These are phyloP conservation scores for Pseudopyricularia cyperi DNA, from an alignment of 2,329 filamentous ascomycete genomes.

Conservation along the genomic window DNA sequence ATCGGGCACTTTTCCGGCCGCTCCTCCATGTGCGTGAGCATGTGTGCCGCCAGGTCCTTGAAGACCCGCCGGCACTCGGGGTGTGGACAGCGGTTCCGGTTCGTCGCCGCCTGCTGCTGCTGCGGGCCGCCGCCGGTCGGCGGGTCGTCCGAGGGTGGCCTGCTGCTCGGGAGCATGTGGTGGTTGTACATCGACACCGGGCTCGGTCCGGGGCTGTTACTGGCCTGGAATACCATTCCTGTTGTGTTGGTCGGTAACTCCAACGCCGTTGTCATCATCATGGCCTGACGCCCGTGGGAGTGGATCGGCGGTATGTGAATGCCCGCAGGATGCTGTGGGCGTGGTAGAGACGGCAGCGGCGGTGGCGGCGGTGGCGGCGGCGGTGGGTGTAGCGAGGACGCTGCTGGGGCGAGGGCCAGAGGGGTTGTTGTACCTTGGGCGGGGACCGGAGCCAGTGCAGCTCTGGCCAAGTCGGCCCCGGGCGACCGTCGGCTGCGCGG, in stretches of 20 bases:
- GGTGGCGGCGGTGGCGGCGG: conserved; percentile 4
- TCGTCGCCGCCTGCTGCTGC: too few relatives aligned
- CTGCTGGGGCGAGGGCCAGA: background rate
- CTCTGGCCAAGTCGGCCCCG: conserved; percentile 12
- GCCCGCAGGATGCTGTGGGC: too few relatives aligned
- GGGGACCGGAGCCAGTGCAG: conserved; percentile 14
- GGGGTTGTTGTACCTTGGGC: conserved; percentile 2
- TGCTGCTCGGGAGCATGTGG: conserved; percentile 1
- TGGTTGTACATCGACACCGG: conserved; percentile 2
- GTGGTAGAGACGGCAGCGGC: conserved; percentile 1
- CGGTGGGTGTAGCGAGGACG: conserved; percentile 5
- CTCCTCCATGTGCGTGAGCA: conserved; percentile 86
- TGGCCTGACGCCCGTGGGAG: background rate
- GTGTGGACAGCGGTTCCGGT: conserved; percentile 53
- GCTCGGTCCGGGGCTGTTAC: background rate
- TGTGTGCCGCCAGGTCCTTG: conserved; percentile 87
- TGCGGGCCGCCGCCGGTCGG: background rate
- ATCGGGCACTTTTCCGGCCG: conserved; percentile 92
- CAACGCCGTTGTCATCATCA: background rate
- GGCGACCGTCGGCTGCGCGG: conserved; percentile 13
- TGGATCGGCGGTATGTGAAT: background rate
- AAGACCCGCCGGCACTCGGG: conserved; percentile 75
- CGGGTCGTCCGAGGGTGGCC: background rate
- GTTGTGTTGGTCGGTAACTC: background rate
- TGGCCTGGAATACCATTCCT: background rate